Percentiles rank a stretch among this genome's conserved stretches.
Conservation (phyloP, 2,329 filamentous ascomycete species). For the Zymoseptoria tritici region DNA sequence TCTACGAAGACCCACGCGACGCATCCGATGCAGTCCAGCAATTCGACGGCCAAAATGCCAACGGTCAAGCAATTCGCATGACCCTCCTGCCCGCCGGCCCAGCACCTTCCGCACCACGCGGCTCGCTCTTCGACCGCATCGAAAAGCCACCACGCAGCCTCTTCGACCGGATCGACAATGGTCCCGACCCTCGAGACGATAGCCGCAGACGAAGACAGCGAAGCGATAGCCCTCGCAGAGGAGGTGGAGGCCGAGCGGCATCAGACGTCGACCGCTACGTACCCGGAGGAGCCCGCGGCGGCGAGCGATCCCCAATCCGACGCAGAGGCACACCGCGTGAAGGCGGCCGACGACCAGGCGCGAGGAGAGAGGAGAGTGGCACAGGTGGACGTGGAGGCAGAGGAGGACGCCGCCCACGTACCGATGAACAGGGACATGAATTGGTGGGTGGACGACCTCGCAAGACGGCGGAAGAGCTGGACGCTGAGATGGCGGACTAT, state of each 20-base stretch:
- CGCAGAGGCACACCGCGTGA: conserved; percentile 44
- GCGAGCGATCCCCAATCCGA: conserved; percentile 48
- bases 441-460: conserved; percentile 47
- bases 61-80: conserved; percentile 69
- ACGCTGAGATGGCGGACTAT: conserved; percentile 96
- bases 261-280: conserved; percentile 74
- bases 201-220: conserved; percentile 23
- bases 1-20: conserved; percentile 64
- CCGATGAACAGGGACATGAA: conserved; percentile 41
- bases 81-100: conserved; percentile 54
- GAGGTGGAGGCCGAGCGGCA: conserved; percentile 45
- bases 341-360: conserved; percentile 40
- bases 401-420: conserved; percentile 28
- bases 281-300: conserved; percentile 47
- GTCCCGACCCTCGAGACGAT: conserved; percentile 2
- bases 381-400: conserved; percentile 35
- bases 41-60: conserved; percentile 85
- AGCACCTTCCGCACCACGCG: conserved; percentile 34
- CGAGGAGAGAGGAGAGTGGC: conserved; percentile 36
- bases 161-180: conserved; percentile 50
- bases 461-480: conserved; percentile 87
- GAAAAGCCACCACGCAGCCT: conserved; percentile 52
- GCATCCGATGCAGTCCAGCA: conserved; percentile 68
- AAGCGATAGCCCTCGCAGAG: conserved; percentile 41
- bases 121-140: conserved; percentile 40